Evolutionary conservation across 2,329 filamentous ascomycete genomes (phyloP).

Genomic region (Trichoderma breve): DNA sequence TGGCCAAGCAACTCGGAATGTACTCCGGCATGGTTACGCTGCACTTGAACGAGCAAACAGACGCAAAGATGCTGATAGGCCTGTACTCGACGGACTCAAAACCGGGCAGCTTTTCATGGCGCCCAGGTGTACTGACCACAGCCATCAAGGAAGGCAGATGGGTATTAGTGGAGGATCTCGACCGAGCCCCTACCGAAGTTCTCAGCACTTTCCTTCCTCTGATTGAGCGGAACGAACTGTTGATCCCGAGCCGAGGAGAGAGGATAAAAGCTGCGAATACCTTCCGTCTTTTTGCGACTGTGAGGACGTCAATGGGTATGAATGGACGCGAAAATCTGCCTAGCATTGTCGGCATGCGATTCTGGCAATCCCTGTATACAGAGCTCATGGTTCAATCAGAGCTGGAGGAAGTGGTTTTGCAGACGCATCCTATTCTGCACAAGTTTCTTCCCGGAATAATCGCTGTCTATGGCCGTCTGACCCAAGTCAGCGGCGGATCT

Average conservation of each 20-base stretch:
- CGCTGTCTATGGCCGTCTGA: conserved; percentile 56
- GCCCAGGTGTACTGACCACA: conserved; percentile 86
- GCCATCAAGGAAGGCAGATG: conserved; percentile 92
- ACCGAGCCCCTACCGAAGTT: conserved; percentile 91
- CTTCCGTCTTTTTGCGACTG: conserved; percentile 89
- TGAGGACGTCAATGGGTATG: conserved; percentile 71
- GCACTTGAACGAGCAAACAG: conserved; percentile 96
- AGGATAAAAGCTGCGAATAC: conserved; percentile 76
- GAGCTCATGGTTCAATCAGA: conserved; percentile 65
- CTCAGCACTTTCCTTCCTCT: conserved; percentile 89
- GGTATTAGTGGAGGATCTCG: conserved; percentile 96
- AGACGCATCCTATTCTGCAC: conserved; percentile 67
- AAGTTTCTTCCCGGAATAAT: conserved; percentile 60
- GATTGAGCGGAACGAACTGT: conserved; percentile 85
- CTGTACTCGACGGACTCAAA: conserved; percentile 87
- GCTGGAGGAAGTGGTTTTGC: conserved; percentile 68
- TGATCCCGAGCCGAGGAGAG: conserved; percentile 87
- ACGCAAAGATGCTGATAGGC: conserved; percentile 93
- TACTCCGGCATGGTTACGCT: conserved; percentile 84
- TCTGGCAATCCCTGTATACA: conserved; percentile 80
- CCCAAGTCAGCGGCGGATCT: conserved; percentile 49
- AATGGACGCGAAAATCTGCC: conserved; percentile 67
- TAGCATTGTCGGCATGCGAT: conserved; percentile 74
- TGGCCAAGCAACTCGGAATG: conserved; percentile 76
- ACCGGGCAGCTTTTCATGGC: conserved; percentile 89